Conservation (phyloP, 2,329 filamentous ascomycete species). For the Aspergillus cejpii region DNA sequence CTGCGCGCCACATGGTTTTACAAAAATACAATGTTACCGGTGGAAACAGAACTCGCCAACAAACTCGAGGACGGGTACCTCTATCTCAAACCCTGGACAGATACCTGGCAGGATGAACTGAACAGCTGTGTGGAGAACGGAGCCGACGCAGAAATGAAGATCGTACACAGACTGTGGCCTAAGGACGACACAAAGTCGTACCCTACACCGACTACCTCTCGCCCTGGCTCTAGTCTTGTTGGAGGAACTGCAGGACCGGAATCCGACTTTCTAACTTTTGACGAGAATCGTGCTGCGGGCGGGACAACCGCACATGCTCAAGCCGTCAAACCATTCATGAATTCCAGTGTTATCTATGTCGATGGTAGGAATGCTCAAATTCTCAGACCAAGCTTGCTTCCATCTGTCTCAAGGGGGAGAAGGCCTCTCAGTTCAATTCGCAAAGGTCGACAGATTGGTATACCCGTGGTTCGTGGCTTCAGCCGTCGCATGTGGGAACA, state of each 20-base stretch:
- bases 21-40: slow-evolving; percentile 84
- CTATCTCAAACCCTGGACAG: slow-evolving; percentile 78
- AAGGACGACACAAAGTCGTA: slow-evolving; percentile 41
- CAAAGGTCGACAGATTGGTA: slow-evolving; percentile 73
- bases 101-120: slow-evolving; percentile 88
- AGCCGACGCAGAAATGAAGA: slow-evolving; percentile 82
- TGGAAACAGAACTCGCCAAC: slow-evolving; percentile 80
- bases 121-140: slow-evolving; percentile 86
- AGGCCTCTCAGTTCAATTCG: slow-evolving; percentile 76
- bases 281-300: slow-evolving; percentile 40
- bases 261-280: slow-evolving; percentile 15
- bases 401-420: slow-evolving; percentile 77
- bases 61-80: slow-evolving; percentile 86
- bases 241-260: slow-evolving; percentile 6
- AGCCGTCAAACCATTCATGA: slow-evolving; percentile 56
- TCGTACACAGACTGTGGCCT: slow-evolving; percentile 77
- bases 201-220: slow-evolving; percentile 28
- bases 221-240: slow-evolving; percentile 18
- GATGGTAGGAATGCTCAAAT: slow-evolving; percentile 71
- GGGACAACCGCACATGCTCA: slow-evolving; percentile 38
- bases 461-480: slow-evolving; percentile 85
- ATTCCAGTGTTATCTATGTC: slow-evolving; percentile 80
- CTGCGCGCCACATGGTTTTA: slow-evolving; percentile 95
- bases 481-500: slow-evolving; percentile 69
- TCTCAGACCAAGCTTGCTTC: slow-evolving; percentile 74